phyloP scores from a whole-genome alignment of 768 basidiomycete genomes.

The Naganishia kalamii region DNA sequence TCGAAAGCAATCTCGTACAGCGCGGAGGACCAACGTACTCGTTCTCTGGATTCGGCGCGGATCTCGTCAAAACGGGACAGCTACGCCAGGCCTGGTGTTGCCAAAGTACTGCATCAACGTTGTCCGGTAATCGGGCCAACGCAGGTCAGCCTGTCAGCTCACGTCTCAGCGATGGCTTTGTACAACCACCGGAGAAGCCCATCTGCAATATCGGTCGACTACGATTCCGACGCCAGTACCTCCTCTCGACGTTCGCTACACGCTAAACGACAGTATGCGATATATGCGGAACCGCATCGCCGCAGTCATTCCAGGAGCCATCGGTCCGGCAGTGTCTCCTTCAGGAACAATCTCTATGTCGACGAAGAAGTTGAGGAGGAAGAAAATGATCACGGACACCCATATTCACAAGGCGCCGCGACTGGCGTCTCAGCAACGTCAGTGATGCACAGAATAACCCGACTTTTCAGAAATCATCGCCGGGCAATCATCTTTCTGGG shows the following conservation, averaged over 20 bases:
- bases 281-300: background rate
- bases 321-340: too few relatives aligned
- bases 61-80: too few relatives aligned
- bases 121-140: too few relatives aligned
- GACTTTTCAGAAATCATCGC: background rate
- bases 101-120: background rate
- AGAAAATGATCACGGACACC: conserved; percentile 11
- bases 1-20: too few relatives aligned
- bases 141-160: too few relatives aligned
- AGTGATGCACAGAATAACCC: conserved; percentile 6
- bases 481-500: background rate
- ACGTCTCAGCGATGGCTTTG: too few relatives aligned
- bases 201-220: background rate
- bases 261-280: background rate
- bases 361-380: conserved; percentile 20
- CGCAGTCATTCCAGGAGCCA: conserved; percentile 30
- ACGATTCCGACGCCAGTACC: conserved; percentile 3
- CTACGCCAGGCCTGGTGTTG: too few relatives aligned
- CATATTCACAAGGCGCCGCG: conserved; percentile 25
- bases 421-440: conserved; percentile 14
- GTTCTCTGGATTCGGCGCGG: too few relatives aligned
- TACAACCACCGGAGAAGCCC: background rate
- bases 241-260: background rate
- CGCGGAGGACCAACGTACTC: too few relatives aligned
- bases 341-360: background rate